These are phyloP conservation scores for Abrus pulchellus DNA, from an alignment of 306 rosid genomes.

Conservation along the genomic window DNA sequence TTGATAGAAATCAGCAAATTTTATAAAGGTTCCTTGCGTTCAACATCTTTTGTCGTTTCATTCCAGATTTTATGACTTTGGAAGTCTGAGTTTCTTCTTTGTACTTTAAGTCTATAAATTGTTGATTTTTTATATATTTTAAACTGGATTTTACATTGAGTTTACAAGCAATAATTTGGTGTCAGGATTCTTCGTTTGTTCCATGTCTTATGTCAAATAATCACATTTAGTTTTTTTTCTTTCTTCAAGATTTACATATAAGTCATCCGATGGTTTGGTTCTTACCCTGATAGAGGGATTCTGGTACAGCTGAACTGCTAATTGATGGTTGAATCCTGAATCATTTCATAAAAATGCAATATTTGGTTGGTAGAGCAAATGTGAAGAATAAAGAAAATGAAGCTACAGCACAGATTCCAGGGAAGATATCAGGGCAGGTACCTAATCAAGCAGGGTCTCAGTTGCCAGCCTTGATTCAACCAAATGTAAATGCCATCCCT, in stretches of 20 bases:
- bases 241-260: not conserved
- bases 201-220: not conserved
- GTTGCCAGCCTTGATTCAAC: too few species aligned
- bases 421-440: not conserved
- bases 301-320: constrained; percentile 22
- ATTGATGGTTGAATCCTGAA: constrained; percentile 33
- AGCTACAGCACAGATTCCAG: not conserved
- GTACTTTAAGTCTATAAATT: too few species aligned
- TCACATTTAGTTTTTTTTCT: not conserved
- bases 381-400: constrained; percentile 51
- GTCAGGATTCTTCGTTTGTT: not conserved
- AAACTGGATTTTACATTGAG: too few species aligned
- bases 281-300: not conserved
- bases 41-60: too few species aligned
- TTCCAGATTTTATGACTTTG: too few species aligned
- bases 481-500: too few species aligned
- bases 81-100: too few species aligned
- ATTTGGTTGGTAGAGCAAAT: not conserved
- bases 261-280: not conserved
- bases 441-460: too few species aligned
- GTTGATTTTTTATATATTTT: too few species aligned
- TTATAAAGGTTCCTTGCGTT: too few species aligned
- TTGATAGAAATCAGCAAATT: too few species aligned
- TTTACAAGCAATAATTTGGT: not conserved
- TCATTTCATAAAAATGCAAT: constrained; percentile 46